Percentiles rank a stretch among this genome's conserved stretches.
These are phyloP conservation scores for Fusarium albidum DNA, from an alignment of 2,329 filamentous ascomycete genomes.

Conservation along the genomic window DNA sequence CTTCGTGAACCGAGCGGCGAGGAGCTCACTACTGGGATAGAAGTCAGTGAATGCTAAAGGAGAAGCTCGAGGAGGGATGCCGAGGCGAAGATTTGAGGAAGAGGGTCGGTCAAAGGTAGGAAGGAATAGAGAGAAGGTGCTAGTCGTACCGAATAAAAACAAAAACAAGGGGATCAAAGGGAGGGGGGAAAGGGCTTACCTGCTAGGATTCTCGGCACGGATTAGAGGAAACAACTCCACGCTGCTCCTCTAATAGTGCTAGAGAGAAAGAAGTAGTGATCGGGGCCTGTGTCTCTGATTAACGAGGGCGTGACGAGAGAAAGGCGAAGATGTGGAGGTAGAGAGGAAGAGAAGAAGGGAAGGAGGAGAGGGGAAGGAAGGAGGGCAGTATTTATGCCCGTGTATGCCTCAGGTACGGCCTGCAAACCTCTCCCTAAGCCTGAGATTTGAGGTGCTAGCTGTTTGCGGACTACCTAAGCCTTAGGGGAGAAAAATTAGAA, in stretches of 20 bases:
- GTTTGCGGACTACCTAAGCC: too few relatives aligned
- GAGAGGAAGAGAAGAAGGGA: too few relatives aligned
- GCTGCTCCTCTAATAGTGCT: slow-evolving; percentile 20
- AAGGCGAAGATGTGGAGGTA: not conserved
- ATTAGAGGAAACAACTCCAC: slow-evolving; percentile 20
- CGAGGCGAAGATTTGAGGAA: not conserved
- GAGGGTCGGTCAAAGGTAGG: not conserved
- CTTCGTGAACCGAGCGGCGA: too few relatives aligned
- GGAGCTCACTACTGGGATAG: too few relatives aligned
- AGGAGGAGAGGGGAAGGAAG: too few relatives aligned
- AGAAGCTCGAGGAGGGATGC: not conserved
- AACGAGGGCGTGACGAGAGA: not conserved
- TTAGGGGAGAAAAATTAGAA: too few relatives aligned
- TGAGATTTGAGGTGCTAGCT: too few relatives aligned
- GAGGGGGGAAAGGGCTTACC: slow-evolving; percentile 11
- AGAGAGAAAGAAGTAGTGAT: not conserved
- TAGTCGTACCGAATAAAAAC: not conserved
- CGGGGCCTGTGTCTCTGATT: not conserved
- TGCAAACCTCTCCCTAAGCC: too few relatives aligned
- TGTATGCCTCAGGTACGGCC: too few relatives aligned
- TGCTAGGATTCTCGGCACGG: slow-evolving; percentile 3
- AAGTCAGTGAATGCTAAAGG: too few relatives aligned
- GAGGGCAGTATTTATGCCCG: too few relatives aligned
- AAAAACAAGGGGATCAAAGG: not conserved
- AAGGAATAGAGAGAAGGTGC: not conserved